A percentile compares a stretch with the other conserved stretches of the same genome.
Conservation (phyloP, 306 rosid genomes). For the Mimosa pudica region DNA sequence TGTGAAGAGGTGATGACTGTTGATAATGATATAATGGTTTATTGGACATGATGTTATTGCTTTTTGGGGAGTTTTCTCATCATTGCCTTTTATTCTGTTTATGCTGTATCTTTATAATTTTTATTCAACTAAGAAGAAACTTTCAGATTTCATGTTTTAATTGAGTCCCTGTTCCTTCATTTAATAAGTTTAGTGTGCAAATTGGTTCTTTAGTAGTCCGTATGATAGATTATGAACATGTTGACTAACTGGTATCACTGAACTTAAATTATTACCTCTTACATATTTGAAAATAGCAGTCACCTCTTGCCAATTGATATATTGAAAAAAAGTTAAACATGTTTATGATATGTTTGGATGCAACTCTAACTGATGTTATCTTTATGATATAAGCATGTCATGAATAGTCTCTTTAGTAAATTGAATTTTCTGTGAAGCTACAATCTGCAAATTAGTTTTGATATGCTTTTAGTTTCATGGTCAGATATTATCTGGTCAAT, state of each 20-base stretch:
- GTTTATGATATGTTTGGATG: neutral
- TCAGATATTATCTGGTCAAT: conserved; percentile 4
- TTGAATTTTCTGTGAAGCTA: neutral
- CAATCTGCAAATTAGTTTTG: neutral
- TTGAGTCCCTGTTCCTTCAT: neutral
- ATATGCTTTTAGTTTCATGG: neutral
- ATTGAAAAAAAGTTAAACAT: conserved; percentile 1
- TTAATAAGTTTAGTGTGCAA: neutral
- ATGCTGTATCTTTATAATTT: neutral
- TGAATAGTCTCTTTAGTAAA: neutral
- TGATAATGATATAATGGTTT: conserved; percentile 20
- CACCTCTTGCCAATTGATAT: neutral
- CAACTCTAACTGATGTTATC: neutral
- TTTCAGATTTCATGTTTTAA: conserved; percentile 12
- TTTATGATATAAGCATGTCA: conserved; percentile 3
- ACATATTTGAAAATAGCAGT: neutral
- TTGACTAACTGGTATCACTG: neutral
- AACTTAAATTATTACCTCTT: conserved; percentile 7
- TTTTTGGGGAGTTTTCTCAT: neutral
- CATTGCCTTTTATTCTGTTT: neutral
- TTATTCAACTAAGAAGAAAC: neutral
- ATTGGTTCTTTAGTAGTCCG: conserved; percentile 10
- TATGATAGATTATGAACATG: neutral
- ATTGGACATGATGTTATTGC: conserved; percentile 11
- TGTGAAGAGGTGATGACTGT: conserved; percentile 60